Evolutionary conservation across 164 flowering plant species (phyloP).

Genomic region (Vitis riparia): DNA sequence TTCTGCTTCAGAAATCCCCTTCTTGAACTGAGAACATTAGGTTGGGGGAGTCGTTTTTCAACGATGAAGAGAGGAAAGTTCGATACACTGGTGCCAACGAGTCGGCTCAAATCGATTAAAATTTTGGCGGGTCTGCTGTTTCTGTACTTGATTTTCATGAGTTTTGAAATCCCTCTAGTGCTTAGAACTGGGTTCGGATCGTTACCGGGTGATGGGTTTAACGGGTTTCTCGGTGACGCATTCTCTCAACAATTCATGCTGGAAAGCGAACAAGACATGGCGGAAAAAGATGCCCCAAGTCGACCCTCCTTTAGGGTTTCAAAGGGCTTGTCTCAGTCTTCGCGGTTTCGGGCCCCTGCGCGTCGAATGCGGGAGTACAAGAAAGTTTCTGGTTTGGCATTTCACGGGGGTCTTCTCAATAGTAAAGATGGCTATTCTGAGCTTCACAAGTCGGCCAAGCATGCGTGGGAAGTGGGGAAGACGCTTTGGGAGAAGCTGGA

Average conservation of each 20-base stretch:
- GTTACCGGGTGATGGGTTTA: conserved; percentile 24
- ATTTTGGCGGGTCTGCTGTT: conserved; percentile 33
- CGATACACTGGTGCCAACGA: conserved; percentile 27
- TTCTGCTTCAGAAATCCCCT: background rate
- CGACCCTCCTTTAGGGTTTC: conserved; percentile 20
- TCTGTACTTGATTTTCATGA: conserved; percentile 49
- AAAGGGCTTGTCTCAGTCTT: conserved; percentile 9
- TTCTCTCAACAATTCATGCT: conserved; percentile 23
- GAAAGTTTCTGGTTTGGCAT: conserved; percentile 48
- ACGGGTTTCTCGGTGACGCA: conserved; percentile 22
- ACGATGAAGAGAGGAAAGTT: conserved; percentile 52
- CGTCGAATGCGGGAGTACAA: conserved; percentile 26
- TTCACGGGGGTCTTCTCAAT: conserved; percentile 27
- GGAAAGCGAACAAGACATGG: conserved; percentile 30
- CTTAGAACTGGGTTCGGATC: conserved; percentile 30
- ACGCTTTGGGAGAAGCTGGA: conserved; percentile 38
- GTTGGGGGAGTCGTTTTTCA: background rate
- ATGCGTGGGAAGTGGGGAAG: conserved; percentile 40
- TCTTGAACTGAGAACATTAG: background rate
- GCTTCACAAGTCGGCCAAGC: conserved; percentile 37
- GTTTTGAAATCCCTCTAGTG: conserved; percentile 60
- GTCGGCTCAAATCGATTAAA: conserved; percentile 47
- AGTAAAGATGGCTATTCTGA: conserved; percentile 26
- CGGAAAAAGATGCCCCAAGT: conserved; percentile 28
- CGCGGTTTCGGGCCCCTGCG: conserved; percentile 15